A percentile compares a stretch with the other conserved stretches of the same genome.
These are phyloP conservation scores for Globisporangium spiculum DNA, from an alignment of 352 stramenopile species.

Conservation along the genomic window DNA sequence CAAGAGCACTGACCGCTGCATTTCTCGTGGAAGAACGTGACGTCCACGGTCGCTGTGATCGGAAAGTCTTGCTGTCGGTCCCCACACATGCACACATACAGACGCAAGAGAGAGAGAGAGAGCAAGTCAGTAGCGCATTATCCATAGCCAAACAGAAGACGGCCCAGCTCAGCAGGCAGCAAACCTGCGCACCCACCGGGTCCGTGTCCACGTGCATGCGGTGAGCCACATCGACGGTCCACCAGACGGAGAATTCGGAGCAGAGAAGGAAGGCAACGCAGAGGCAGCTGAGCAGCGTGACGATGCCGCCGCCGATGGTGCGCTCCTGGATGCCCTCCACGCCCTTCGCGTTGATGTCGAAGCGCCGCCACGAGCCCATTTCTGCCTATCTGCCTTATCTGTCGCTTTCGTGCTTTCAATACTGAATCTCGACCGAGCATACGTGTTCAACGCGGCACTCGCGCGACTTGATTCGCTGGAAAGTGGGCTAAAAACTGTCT, in stretches of 20 bases:
- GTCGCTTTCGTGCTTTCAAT: conserved; percentile 14
- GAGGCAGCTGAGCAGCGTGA: conserved; percentile 79
- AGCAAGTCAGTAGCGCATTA: neutral
- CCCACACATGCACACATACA: neutral
- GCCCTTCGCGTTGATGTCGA: conserved; percentile 88
- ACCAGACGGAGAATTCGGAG: conserved; percentile 85
- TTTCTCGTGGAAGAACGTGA: conserved; percentile 77
- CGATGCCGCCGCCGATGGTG: conserved; percentile 76
- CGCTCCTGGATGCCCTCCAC: conserved; percentile 89
- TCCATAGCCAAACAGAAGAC: neutral
- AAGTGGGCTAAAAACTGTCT: neutral
- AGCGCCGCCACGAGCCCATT: conserved; percentile 73
- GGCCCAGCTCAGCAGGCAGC: neutral
- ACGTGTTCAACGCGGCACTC: conserved; percentile 11
- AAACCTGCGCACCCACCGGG: conserved; percentile 39
- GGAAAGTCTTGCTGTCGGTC: conserved; percentile 67
- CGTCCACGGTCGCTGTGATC: conserved; percentile 79
- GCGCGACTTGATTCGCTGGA: conserved; percentile 17
- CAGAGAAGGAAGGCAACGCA: conserved; percentile 73
- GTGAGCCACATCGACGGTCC: conserved; percentile 78
- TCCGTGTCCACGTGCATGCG: conserved; percentile 87
- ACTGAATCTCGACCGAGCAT: conserved; percentile 11
- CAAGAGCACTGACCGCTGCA: conserved; percentile 47
- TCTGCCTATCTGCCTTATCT: neutral
- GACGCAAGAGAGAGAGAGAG: neutral